phyloP scores from a whole-genome alignment of 2,329 filamentous ascomycete species.

The Colletotrichum tofieldiae region DNA sequence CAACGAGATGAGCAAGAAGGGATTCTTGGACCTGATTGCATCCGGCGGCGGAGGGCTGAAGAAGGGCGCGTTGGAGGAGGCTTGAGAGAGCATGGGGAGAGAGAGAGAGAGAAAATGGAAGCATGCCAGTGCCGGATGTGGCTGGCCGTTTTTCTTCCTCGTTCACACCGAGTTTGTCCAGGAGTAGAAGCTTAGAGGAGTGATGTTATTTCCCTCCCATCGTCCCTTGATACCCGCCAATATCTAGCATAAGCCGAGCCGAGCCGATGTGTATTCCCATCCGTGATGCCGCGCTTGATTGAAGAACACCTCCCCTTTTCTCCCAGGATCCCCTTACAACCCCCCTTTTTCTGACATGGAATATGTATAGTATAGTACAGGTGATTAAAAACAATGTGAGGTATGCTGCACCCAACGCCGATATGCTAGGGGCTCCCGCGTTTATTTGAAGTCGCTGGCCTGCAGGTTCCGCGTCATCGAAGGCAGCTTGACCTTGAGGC shows the following conservation, averaged over 20 bases:
- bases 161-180: slow-evolving; percentile 18
- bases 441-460: slow-evolving; percentile 85
- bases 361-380: slow-evolving; percentile 42
- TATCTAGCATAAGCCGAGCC: slow-evolving; percentile 40
- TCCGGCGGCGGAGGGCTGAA: slow-evolving; percentile 73
- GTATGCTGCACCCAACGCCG: slow-evolving; percentile 31
- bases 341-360: slow-evolving; percentile 7
- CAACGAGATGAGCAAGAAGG: slow-evolving; percentile 97
- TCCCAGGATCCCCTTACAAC: neutral
- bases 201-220: slow-evolving; percentile 47
- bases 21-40: slow-evolving; percentile 92
- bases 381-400: slow-evolving; percentile 32
- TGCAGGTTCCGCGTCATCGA: slow-evolving; percentile 97
- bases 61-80: slow-evolving; percentile 72
- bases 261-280: slow-evolving; percentile 30
- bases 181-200: slow-evolving; percentile 40
- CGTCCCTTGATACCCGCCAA: slow-evolving; percentile 45
- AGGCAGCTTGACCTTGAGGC: slow-evolving; percentile 86
- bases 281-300: slow-evolving; percentile 37
- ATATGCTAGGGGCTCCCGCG: neutral
- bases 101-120: neutral
- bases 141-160: neutral
- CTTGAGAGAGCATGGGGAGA: slow-evolving; percentile 54
- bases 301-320: slow-evolving; percentile 19
- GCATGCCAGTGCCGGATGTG: neutral